phyloP scores from a whole-genome alignment of 1,139 yeast genomes.

The Saccharomyces hybrid region DNA sequence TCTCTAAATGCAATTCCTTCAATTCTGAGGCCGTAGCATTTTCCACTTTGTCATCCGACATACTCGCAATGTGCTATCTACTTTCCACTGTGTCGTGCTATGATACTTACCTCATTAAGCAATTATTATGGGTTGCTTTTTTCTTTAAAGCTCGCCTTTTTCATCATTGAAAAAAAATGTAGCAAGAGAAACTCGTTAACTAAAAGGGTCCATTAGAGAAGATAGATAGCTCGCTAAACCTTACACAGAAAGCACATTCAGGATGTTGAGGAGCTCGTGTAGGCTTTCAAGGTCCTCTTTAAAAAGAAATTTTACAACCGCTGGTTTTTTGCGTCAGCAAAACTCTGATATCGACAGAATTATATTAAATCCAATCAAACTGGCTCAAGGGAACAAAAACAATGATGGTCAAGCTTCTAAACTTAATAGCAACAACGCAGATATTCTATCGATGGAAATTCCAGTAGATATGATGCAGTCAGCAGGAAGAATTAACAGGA shows the following conservation, averaged over 20 bases:
- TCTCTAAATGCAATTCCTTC: neutral
- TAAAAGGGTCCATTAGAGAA: neutral
- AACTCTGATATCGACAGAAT: conserved; percentile 9
- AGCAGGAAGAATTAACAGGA: conserved; percentile 1
- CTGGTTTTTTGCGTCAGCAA: neutral
- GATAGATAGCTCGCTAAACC: neutral
- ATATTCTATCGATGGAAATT: neutral
- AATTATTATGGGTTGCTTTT: neutral
- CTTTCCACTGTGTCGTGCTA: neutral
- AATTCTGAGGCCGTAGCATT: neutral
- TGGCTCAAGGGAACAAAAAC: neutral
- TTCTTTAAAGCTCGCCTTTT: neutral
- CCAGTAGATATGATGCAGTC: neutral
- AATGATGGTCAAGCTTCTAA: neutral
- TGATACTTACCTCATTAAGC: neutral
- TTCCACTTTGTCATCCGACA: neutral
- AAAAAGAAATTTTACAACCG: neutral
- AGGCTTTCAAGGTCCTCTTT: neutral
- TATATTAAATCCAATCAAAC: neutral
- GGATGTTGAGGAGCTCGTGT: neutral
- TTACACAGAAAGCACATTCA: neutral
- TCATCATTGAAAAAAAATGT: neutral
- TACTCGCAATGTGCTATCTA: neutral
- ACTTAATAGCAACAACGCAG: neutral
- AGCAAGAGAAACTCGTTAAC: neutral